Percentiles rank a stretch among this genome's conserved stretches.
Conservation (phyloP, 2,329 filamentous ascomycete species). For the Stemphylium lycopersici region DNA sequence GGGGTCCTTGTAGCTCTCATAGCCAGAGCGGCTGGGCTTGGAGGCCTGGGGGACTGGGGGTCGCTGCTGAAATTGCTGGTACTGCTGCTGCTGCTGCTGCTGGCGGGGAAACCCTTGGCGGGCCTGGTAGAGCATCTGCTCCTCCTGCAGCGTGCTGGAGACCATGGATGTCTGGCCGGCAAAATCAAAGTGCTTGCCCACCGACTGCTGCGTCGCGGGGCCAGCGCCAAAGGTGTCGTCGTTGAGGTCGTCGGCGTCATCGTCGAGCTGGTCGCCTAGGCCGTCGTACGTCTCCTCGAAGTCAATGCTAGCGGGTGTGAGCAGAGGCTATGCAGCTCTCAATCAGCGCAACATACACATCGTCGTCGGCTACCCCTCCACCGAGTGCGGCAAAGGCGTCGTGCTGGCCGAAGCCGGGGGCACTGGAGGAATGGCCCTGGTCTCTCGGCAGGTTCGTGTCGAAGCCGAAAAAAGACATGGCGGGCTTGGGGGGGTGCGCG, state of each 20-base stretch:
- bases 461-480: slow-evolving; percentile 93
- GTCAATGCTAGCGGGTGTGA: slow-evolving; percentile 69
- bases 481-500: slow-evolving; percentile 18
- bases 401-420: slow-evolving; percentile 82
- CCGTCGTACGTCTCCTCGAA: slow-evolving; percentile 99
- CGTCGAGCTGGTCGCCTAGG: slow-evolving; percentile 86
- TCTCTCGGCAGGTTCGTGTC: slow-evolving; percentile 71
- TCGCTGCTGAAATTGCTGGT: slow-evolving; percentile 40
- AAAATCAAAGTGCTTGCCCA: slow-evolving; percentile 97
- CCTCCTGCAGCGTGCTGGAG: slow-evolving; percentile 83
- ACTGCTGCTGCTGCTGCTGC: slow-evolving; percentile 26
- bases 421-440: slow-evolving; percentile 68
- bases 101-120: slow-evolving; percentile 64
- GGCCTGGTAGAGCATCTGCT: slow-evolving; percentile 82
- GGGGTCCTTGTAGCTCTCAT: slow-evolving; percentile 87
- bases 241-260: slow-evolving; percentile 93
- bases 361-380: slow-evolving; percentile 62
- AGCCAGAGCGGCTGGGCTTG: slow-evolving; percentile 77
- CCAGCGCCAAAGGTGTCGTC: slow-evolving; percentile 82
- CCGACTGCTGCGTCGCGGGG: slow-evolving; percentile 57
- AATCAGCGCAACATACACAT: slow-evolving; percentile 56
- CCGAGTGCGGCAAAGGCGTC: slow-evolving; percentile 90
- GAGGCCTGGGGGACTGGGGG: slow-evolving; percentile 52
- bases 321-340: slow-evolving; percentile 43
- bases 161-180: slow-evolving; percentile 91